Percentiles rank a stretch among this genome's conserved stretches.
Conservation (phyloP, 2,329 filamentous ascomycete species). For the Fusarium lateritium region DNA sequence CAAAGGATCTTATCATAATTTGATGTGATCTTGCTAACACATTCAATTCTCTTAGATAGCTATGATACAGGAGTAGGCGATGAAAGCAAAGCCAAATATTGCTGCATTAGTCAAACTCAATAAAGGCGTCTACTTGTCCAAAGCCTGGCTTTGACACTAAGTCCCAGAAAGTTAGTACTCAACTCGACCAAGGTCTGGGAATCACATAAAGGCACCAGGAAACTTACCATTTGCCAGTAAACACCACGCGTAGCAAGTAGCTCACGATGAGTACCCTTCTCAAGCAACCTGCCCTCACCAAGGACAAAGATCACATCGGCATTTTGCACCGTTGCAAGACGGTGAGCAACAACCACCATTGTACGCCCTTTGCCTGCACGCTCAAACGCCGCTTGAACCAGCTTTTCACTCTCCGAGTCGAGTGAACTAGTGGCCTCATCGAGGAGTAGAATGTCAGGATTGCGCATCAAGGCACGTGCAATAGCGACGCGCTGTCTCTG, state of each 20-base stretch:
- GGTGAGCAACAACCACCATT: slow-evolving; percentile 82
- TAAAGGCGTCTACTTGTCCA: slow-evolving; percentile 1
- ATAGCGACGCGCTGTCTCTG: slow-evolving; percentile 80
- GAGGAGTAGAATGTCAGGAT: slow-evolving; percentile 76
- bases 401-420: slow-evolving; percentile 73
- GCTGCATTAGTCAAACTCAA: too few species aligned
- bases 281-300: slow-evolving; percentile 13
- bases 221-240: slow-evolving; percentile 24
- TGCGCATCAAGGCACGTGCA: slow-evolving; percentile 75
- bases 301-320: slow-evolving; percentile 82
- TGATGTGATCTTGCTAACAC: too few species aligned
- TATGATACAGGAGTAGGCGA: too few species aligned
- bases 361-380: slow-evolving; percentile 71
- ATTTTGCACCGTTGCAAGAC: slow-evolving; percentile 82
- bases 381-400: slow-evolving; percentile 79
- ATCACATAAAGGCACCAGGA: too few species aligned
- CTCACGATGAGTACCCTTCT: slow-evolving; percentile 7
- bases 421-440: slow-evolving; percentile 81
- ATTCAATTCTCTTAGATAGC: too few species aligned
- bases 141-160: slow-evolving; percentile 5
- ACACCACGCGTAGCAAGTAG: slow-evolving; percentile 5
- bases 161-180: not conserved
- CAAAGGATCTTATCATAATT: too few species aligned
- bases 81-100: too few species aligned
- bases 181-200: not conserved